Conservation (phyloP, 495 filamentous ascomycete genomes). For the Penicillium manginii region DNA sequence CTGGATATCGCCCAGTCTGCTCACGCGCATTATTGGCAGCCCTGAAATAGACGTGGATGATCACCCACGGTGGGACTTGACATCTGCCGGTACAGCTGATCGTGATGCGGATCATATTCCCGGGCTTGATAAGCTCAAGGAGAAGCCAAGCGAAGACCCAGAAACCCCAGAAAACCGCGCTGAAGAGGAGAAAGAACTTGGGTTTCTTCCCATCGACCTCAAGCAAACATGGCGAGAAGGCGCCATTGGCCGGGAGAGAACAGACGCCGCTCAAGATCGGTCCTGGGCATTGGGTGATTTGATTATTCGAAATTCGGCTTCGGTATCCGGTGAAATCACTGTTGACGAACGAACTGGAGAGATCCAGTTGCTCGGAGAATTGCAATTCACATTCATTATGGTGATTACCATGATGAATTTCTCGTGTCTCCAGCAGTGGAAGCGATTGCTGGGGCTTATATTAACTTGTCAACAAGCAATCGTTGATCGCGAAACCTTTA, state of each 20-base stretch:
- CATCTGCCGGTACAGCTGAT: slow-evolving; percentile 49
- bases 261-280: slow-evolving; percentile 70
- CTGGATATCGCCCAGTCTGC: slow-evolving; percentile 38
- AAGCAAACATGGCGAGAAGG: slow-evolving; percentile 69
- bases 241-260: slow-evolving; percentile 72
- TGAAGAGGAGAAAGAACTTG: slow-evolving; percentile 47
- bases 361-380: slow-evolving; percentile 72
- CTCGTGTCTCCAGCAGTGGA: slow-evolving; percentile 90
- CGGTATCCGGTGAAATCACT: slow-evolving; percentile 15
- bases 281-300: slow-evolving; percentile 68
- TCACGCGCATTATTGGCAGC: slow-evolving; percentile 45
- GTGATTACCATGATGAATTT: slow-evolving; percentile 80
- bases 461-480: slow-evolving; percentile 70
- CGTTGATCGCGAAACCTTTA: slow-evolving; percentile 57
- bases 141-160: slow-evolving; percentile 9
- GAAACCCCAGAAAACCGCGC: slow-evolving; percentile 2
- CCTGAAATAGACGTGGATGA: slow-evolving; percentile 43
- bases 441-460: slow-evolving; percentile 69
- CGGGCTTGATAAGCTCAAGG: slow-evolving; percentile 38
- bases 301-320: slow-evolving; percentile 37
- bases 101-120: slow-evolving; percentile 56
- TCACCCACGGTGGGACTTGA: slow-evolving; percentile 47
- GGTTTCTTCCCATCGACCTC: slow-evolving; percentile 52
- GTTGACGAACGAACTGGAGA: slow-evolving; percentile 32
- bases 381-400: slow-evolving; percentile 84